Conservation (phyloP, 1,139 yeast genomes). For the Candida sanyaensis region DNA sequence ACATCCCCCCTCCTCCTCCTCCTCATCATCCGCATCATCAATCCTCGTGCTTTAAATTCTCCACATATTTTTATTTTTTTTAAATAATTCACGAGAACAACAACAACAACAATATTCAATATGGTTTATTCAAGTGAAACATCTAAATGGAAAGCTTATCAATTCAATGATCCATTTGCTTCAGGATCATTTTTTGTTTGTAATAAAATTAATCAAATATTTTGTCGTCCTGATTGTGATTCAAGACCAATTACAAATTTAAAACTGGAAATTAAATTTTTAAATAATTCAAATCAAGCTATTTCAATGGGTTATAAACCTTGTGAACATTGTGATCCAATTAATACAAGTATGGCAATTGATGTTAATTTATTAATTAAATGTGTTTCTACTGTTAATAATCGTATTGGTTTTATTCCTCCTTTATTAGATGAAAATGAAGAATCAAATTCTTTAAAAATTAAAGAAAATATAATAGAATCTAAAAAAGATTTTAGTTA, state of each 20-base stretch:
- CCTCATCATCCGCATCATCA: too few species aligned
- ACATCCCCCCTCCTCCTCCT: too few species aligned
- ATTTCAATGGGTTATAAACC: slow-evolving; percentile 44
- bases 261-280: slow-evolving; percentile 48
- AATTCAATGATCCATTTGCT: slow-evolving; percentile 68
- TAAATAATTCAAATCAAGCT: slow-evolving; percentile 46
- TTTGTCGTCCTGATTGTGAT: slow-evolving; percentile 74
- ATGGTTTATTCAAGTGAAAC: slow-evolving; percentile 50
- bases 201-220: slow-evolving; percentile 39
- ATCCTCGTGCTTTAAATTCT: too few species aligned
- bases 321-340: slow-evolving; percentile 56
- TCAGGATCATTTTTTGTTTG: slow-evolving; percentile 57
- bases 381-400: slow-evolving; percentile 61
- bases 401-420: slow-evolving; percentile 56
- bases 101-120: neutral
- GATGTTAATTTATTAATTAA: slow-evolving; percentile 54
- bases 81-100: neutral
- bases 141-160: slow-evolving; percentile 65
- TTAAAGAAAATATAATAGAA: slow-evolving; percentile 42
- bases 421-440: slow-evolving; percentile 52
- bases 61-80: too few species aligned
- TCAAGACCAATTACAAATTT: slow-evolving; percentile 44
- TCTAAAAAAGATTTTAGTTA: slow-evolving; percentile 18
- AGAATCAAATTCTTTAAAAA: slow-evolving; percentile 37
- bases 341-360: slow-evolving; percentile 33